These are phyloP conservation scores for Termitomyces heimii DNA, from an alignment of 768 basidiomycete species.

Conservation along the genomic window DNA sequence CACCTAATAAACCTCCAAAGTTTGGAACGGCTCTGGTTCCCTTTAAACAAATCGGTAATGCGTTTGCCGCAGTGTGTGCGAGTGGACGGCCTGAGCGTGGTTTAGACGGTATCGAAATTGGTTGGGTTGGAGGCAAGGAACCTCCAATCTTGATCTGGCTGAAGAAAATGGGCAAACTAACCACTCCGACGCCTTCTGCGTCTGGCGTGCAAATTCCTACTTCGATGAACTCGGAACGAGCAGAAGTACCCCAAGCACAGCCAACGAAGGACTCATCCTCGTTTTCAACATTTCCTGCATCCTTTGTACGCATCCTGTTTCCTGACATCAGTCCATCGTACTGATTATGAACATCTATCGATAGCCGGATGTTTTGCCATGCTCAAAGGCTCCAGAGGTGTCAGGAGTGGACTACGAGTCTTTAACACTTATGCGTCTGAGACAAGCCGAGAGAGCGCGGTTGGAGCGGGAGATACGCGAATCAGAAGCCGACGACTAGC, in stretches of 20 bases:
- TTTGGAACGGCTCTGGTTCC: slow-evolving; percentile 68
- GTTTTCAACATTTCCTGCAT: slow-evolving; percentile 62
- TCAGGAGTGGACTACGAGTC: slow-evolving; percentile 70
- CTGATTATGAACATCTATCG: slow-evolving; percentile 7
- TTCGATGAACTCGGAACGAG: slow-evolving; percentile 11
- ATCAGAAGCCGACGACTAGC: slow-evolving; percentile 46
- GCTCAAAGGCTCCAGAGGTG: slow-evolving; percentile 16
- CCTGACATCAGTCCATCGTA: not conserved
- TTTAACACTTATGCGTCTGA: slow-evolving; percentile 71
- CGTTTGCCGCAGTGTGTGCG: slow-evolving; percentile 70
- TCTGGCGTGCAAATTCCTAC: not conserved
- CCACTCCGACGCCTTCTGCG: slow-evolving; percentile 16
- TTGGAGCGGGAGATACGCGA: slow-evolving; percentile 75
- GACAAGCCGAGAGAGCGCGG: slow-evolving; percentile 75
- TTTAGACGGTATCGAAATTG: slow-evolving; percentile 57
- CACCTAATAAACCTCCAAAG: slow-evolving; percentile 52
- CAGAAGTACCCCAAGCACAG: slow-evolving; percentile 25
- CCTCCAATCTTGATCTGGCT: slow-evolving; percentile 70
- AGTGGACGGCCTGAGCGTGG: slow-evolving; percentile 45
- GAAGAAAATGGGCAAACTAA: slow-evolving; percentile 65
- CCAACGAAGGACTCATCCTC: slow-evolving; percentile 20
- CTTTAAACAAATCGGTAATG: slow-evolving; percentile 70
- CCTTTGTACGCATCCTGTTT: slow-evolving; percentile 36
- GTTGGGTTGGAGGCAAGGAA: slow-evolving; percentile 72
- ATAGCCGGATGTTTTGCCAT: slow-evolving; percentile 24